A percentile compares a stretch with the other conserved stretches of the same genome.
Conservation (phyloP, 306 rosid species). For the Casuarina glauca region DNA sequence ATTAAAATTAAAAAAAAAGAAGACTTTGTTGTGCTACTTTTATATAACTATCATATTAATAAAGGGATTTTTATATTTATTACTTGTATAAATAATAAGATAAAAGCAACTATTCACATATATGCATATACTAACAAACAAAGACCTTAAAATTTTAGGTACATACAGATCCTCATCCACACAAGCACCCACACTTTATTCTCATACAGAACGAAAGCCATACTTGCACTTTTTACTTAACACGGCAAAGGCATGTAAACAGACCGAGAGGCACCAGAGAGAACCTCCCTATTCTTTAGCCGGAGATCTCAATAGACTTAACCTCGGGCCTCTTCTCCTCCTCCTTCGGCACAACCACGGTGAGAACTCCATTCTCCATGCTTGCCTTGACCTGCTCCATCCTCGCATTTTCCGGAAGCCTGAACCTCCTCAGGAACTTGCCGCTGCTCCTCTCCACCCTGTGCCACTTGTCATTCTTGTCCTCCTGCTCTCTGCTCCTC, state of each 20-base stretch:
- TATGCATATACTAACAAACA: too few species aligned
- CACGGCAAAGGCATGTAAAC: not conserved
- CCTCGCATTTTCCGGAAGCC: slow-evolving; percentile 37
- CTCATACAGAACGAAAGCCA: not conserved
- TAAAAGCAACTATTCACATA: too few species aligned
- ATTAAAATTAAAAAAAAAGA: too few species aligned
- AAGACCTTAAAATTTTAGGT: too few species aligned
- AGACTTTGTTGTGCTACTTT: too few species aligned
- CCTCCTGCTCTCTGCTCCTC: slow-evolving; percentile 34
- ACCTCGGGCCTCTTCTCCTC: slow-evolving; percentile 30
- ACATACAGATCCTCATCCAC: not conserved
- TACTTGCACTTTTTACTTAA: not conserved
- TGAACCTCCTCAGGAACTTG: slow-evolving; percentile 40
- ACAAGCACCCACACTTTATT: not conserved
- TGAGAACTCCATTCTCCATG: slow-evolving; percentile 39
- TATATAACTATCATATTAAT: too few species aligned
- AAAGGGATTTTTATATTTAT: too few species aligned
- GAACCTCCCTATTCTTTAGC: not conserved
- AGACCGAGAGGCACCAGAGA: not conserved
- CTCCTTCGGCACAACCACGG: slow-evolving; percentile 33
- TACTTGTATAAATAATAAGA: too few species aligned
- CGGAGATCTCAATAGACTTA: slow-evolving; percentile 31
- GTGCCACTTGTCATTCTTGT: slow-evolving; percentile 42
- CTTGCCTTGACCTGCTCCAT: slow-evolving; percentile 29
- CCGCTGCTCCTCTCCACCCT: slow-evolving; percentile 40